phyloP scores from a whole-genome alignment of 2,329 filamentous ascomycete genomes.

The Coleophoma cylindrospora region DNA sequence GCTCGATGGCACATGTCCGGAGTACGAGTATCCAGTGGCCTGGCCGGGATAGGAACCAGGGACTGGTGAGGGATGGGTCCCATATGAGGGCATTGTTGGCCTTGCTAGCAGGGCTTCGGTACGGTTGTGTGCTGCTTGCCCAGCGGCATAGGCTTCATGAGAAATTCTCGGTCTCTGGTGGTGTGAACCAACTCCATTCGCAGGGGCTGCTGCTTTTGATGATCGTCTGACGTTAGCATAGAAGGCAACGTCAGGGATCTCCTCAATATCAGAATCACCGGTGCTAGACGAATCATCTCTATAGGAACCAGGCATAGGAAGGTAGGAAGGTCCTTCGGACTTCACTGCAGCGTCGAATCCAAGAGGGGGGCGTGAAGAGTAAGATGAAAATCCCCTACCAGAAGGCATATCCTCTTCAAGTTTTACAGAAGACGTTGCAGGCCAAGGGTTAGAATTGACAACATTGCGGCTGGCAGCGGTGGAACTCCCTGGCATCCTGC shows the following conservation, averaged over 20 bases:
- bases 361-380: background rate
- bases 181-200: too few relatives aligned
- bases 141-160: conserved; percentile 12
- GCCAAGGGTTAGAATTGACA: background rate
- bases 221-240: conserved; percentile 16
- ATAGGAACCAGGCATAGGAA: conserved; percentile 13
- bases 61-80: too few relatives aligned
- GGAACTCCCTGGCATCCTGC: background rate
- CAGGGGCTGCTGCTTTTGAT: background rate
- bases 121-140: background rate
- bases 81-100: too few relatives aligned
- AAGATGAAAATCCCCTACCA: background rate
- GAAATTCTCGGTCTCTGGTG: background rate
- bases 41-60: too few relatives aligned
- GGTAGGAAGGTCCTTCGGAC: background rate
- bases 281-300: conserved; percentile 13
- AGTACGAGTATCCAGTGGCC: too few relatives aligned
- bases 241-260: conserved; percentile 22
- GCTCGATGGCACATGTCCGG: too few relatives aligned
- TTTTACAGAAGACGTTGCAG: conserved; percentile 2
- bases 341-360: background rate
- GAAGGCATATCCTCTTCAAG: conserved; percentile 1
- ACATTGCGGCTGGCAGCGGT: conserved; percentile 4
- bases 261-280: conserved; percentile 25
- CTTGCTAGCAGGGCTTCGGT: too few relatives aligned